Evolutionary conservation across 2,329 filamentous ascomycete species (phyloP).

Genomic region (Diplocarpon rosae): DNA sequence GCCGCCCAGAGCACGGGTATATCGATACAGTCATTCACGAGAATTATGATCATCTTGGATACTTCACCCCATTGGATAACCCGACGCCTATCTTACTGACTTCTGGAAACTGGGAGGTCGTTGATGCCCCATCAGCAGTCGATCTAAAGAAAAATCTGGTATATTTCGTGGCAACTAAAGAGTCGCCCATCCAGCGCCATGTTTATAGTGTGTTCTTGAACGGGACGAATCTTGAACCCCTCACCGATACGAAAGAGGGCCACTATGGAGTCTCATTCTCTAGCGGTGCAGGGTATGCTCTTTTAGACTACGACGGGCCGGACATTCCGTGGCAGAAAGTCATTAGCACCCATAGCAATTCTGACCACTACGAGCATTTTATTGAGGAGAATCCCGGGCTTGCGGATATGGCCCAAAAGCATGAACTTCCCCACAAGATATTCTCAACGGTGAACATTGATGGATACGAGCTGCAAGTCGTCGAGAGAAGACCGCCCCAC

Average conservation of each 20-base stretch:
- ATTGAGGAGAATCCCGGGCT: constrained; percentile 72
- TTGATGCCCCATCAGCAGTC: constrained; percentile 70
- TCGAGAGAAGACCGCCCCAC: constrained; percentile 83
- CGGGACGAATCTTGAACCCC: constrained; percentile 57
- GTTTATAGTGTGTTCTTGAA: constrained; percentile 83
- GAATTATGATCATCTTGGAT: constrained; percentile 82
- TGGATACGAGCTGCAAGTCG: constrained; percentile 57
- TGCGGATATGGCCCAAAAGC: constrained; percentile 55
- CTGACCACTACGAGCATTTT: constrained; percentile 50
- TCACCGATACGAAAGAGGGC: constrained; percentile 67
- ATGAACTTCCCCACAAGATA: constrained; percentile 72
- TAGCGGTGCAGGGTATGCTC: constrained; percentile 63
- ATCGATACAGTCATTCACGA: constrained; percentile 83
- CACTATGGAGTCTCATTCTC: constrained; percentile 84
- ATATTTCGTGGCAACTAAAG: constrained; percentile 82
- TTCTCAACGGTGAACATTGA: constrained; percentile 82
- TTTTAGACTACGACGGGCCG: constrained; percentile 79
- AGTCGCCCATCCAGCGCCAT: constrained; percentile 81
- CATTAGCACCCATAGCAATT: constrained; percentile 65
- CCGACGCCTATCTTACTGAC: constrained; percentile 77
- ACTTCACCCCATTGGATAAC: constrained; percentile 82
- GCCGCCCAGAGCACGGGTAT: constrained; percentile 75
- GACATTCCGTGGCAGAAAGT: constrained; percentile 86
- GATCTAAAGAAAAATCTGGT: constrained; percentile 79
- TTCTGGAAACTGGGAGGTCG: constrained; percentile 85